Evolutionary conservation across 768 basidiomycete species (phyloP).

Genomic region (Mycena vulgaris): DNA sequence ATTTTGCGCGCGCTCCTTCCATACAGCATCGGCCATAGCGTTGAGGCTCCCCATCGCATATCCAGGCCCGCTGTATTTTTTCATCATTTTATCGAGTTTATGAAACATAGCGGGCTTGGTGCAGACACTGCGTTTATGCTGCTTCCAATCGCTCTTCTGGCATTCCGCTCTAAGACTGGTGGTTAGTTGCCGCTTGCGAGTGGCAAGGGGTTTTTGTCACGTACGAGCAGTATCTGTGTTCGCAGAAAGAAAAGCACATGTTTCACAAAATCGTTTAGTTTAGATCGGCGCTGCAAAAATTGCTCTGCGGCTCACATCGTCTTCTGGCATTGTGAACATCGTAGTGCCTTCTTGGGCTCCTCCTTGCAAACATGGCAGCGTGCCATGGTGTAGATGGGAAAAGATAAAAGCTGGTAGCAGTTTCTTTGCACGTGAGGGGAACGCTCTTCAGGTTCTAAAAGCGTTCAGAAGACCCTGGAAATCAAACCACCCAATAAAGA

Average conservation of each 20-base stretch:
- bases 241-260: too few species aligned
- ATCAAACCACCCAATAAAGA: too few species aligned
- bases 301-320: constrained; percentile 34
- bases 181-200: too few species aligned
- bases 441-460: too few species aligned
- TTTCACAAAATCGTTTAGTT: too few species aligned
- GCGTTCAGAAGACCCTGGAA: too few species aligned
- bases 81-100: constrained; percentile 31
- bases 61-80: background rate
- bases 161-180: constrained; percentile 24
- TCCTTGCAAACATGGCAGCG: constrained; percentile 36
- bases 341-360: constrained; percentile 34
- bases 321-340: constrained; percentile 40
- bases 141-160: constrained; percentile 41
- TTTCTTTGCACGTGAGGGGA: too few species aligned
- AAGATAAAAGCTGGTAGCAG: too few species aligned
- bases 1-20: constrained; percentile 33
- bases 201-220: background rate
- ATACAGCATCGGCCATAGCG: background rate
- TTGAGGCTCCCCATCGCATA: background rate
- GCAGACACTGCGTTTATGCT: constrained; percentile 42
- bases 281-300: background rate
- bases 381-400: constrained; percentile 2
- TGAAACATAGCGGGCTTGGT: constrained; percentile 35
- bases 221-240: background rate